Percentiles rank a stretch among this genome's conserved stretches.
Evolutionary conservation across 2,329 filamentous ascomycete genomes (phyloP).

Genomic region (Aureobasidium lini): DNA sequence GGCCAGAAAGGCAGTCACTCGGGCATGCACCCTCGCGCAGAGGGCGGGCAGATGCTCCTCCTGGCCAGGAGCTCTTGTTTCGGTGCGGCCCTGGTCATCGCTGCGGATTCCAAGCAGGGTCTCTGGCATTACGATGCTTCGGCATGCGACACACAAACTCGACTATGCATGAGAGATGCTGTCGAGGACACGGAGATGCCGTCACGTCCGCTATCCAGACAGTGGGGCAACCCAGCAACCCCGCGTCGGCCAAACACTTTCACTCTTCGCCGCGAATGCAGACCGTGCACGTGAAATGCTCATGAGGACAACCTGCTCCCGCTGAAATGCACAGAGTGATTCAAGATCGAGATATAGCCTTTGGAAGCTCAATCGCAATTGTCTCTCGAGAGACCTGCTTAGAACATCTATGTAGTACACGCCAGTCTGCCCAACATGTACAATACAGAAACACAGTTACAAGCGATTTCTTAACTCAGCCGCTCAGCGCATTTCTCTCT

Average conservation of each 20-base stretch:
- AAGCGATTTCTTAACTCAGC: slow-evolving; percentile 18
- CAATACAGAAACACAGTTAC: not conserved
- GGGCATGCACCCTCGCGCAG: slow-evolving; percentile 47
- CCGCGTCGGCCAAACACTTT: slow-evolving; percentile 1
- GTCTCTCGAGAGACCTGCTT: too few species aligned
- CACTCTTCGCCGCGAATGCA: not conserved
- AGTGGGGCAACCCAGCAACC: slow-evolving; percentile 4
- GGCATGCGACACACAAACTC: slow-evolving; percentile 4
- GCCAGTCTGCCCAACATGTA: too few species aligned
- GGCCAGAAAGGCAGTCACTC: slow-evolving; percentile 59
- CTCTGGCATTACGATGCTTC: slow-evolving; percentile 29
- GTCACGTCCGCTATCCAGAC: not conserved
- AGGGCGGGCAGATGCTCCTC: slow-evolving; percentile 41
- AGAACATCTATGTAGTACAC: too few species aligned
- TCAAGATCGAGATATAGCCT: too few species aligned
- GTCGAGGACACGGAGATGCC: not conserved
- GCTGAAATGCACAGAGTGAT: too few species aligned
- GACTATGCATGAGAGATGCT: not conserved
- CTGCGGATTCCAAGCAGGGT: slow-evolving; percentile 17
- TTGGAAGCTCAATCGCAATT: too few species aligned
- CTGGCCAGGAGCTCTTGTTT: slow-evolving; percentile 36
- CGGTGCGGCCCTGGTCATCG: slow-evolving; percentile 17
- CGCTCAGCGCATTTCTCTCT: slow-evolving; percentile 43
- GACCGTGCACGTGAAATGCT: not conserved
- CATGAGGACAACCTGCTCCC: not conserved